These are phyloP conservation scores for Acer negundo DNA, from an alignment of 345 rosid genomes.

Conservation along the genomic window DNA sequence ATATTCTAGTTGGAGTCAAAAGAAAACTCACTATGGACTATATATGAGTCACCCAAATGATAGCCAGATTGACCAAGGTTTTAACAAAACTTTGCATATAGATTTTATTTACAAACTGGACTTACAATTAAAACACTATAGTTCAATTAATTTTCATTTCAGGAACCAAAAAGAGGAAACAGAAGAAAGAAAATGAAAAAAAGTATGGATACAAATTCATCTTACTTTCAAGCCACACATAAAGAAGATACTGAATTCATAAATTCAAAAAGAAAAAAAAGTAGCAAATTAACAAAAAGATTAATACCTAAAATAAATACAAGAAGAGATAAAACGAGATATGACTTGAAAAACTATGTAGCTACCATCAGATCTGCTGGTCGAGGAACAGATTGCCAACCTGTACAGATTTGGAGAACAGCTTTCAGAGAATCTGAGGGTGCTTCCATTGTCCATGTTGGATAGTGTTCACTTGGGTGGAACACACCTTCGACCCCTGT, in stretches of 20 bases:
- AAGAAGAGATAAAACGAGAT: background rate
- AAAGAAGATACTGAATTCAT: background rate
- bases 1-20: background rate
- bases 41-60: background rate
- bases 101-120: background rate
- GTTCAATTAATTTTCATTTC: background rate
- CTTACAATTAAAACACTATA: background rate
- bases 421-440: conserved; percentile 58
- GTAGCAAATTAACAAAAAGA: background rate
- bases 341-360: conserved; percentile 9
- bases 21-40: background rate
- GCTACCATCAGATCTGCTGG: conserved; percentile 34
- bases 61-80: no score
- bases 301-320: background rate
- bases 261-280: background rate
- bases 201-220: background rate
- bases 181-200: background rate
- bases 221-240: background rate
- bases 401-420: conserved; percentile 53
- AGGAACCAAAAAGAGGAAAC: background rate
- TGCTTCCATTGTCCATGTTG: conserved; percentile 58
- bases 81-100: background rate
- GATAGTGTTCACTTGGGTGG: conserved; percentile 60
- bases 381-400: conserved; percentile 63
- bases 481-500: conserved; percentile 47